Evolutionary conservation across 2,329 filamentous ascomycete genomes (phyloP).

Genomic region (Metarhizium guizhouense): DNA sequence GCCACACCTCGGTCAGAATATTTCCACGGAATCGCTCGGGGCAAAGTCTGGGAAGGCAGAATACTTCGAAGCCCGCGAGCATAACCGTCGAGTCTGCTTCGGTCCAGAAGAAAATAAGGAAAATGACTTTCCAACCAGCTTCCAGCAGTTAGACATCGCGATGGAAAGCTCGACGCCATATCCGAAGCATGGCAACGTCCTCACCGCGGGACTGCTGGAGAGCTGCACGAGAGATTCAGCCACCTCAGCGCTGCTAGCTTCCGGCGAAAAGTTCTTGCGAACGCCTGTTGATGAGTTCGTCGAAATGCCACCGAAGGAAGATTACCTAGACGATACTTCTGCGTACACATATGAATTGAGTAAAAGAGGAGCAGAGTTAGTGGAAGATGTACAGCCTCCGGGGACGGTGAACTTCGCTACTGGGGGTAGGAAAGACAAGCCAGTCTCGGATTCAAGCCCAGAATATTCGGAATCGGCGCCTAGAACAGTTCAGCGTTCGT

Average conservation of each 20-base stretch:
- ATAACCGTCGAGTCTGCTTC: constrained; percentile 16
- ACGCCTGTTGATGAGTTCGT: constrained; percentile 6
- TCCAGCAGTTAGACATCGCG: neutral
- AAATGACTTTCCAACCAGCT: constrained; percentile 9
- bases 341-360: constrained; percentile 21
- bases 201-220: neutral
- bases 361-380: constrained; percentile 11
- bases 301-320: neutral
- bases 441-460: neutral
- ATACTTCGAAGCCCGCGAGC: constrained; percentile 30
- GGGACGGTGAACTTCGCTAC: neutral
- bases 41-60: constrained; percentile 8
- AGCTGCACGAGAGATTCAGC: constrained; percentile 1
- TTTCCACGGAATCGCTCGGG: neutral
- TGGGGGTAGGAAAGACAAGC: too few relatives aligned
- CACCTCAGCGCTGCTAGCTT: constrained; percentile 15
- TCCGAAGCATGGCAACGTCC: neutral
- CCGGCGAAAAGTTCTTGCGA: constrained; percentile 25
- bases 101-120: neutral
- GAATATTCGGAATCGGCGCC: neutral
- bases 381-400: neutral
- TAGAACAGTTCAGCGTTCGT: neutral
- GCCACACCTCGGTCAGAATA: neutral
- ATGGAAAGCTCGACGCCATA: neutral
- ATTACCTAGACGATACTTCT: constrained; percentile 18